Percentiles rank a stretch among this genome's conserved stretches.
Evolutionary conservation across 2,329 filamentous ascomycete species (phyloP).

Genomic region (Stagonosporopsis tanaceti): DNA sequence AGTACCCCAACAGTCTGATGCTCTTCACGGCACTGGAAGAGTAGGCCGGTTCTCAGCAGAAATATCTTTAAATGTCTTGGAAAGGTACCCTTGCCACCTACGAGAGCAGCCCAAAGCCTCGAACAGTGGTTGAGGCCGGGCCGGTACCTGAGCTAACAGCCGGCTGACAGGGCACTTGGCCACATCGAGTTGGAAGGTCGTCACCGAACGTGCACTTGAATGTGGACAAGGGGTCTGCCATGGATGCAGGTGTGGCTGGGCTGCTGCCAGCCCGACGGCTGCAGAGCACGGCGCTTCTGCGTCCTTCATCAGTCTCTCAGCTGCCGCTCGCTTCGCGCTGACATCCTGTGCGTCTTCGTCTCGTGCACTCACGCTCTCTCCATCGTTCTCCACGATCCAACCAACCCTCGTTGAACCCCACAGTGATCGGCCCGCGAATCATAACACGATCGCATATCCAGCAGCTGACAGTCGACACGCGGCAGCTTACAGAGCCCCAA

Average conservation of each 20-base stretch:
- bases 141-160: slow-evolving; percentile 4
- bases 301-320: slow-evolving; percentile 25
- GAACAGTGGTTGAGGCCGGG: slow-evolving; percentile 12
- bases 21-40: not conserved
- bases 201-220: slow-evolving; percentile 28
- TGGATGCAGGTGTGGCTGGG: slow-evolving; percentile 41
- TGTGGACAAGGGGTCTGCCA: slow-evolving; percentile 35
- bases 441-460: slow-evolving; percentile 40
- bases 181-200: slow-evolving; percentile 25
- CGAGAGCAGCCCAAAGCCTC: not conserved
- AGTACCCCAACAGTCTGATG: too few species aligned
- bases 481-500: not conserved
- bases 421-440: slow-evolving; percentile 43
- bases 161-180: slow-evolving; percentile 21
- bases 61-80: not conserved
- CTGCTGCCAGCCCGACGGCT: slow-evolving; percentile 31
- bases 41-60: not conserved
- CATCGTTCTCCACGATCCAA: slow-evolving; percentile 5
- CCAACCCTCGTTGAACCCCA: slow-evolving; percentile 28
- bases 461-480: not conserved
- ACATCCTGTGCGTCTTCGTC: not conserved
- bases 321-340: slow-evolving; percentile 28
- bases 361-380: not conserved
- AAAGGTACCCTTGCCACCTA: not conserved
- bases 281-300: slow-evolving; percentile 28